Conservation (phyloP, 768 basidiomycete species). For the Kwoniella bestiolae region DNA sequence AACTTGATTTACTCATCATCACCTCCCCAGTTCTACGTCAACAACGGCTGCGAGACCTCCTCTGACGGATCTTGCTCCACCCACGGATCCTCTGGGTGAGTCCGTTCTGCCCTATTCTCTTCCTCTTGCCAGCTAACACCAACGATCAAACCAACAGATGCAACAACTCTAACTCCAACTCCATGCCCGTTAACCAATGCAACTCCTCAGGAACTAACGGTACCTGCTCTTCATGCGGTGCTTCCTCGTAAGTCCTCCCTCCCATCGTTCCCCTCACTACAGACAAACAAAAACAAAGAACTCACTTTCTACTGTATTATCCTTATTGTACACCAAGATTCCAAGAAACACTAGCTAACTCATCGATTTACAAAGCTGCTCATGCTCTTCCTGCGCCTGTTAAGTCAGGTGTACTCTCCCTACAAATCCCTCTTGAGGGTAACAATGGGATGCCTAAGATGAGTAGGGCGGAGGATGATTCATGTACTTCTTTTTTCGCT, state of each 20-base stretch:
- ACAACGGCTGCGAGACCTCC: constrained; percentile 19
- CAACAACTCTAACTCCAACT: constrained; percentile 1
- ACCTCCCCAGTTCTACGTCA: constrained; percentile 8
- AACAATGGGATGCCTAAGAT: not conserved
- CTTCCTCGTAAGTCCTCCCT: constrained; percentile 17
- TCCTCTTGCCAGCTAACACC: not conserved
- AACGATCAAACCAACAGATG: constrained; percentile 11
- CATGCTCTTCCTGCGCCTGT: constrained; percentile 17
- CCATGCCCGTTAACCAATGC: constrained; percentile 29
- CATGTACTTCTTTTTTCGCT: constrained; percentile 14
- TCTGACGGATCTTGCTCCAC: constrained; percentile 25
- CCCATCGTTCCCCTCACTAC: not conserved
- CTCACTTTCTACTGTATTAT: not conserved
- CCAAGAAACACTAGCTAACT: not conserved
- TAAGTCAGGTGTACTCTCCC: constrained; percentile 6
- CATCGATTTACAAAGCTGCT: constrained; percentile 9
- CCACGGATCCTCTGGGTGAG: constrained; percentile 18
- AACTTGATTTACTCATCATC: not conserved
- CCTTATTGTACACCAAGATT: not conserved
- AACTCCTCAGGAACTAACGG: constrained; percentile 32
- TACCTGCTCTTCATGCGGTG: constrained; percentile 28
- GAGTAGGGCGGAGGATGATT: not conserved
- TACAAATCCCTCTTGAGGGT: not conserved
- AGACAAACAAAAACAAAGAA: not conserved
- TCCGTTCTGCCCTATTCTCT: not conserved